These are phyloP conservation scores for Yamadazyma friedrichii DNA, from an alignment of 1,139 yeast species.

Conservation along the genomic window DNA sequence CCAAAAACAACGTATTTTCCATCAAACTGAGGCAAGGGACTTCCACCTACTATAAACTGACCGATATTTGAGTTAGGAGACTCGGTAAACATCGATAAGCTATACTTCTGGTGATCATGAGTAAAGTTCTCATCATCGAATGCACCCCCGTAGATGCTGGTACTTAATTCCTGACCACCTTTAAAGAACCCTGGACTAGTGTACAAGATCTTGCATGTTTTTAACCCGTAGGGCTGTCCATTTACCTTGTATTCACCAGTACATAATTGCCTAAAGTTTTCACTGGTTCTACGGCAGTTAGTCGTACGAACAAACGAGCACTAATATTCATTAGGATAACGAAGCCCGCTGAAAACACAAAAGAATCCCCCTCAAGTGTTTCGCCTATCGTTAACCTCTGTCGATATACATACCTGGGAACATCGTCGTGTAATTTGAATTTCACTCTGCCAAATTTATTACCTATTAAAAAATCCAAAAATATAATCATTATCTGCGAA, in stretches of 20 bases:
- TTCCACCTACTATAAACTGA: conserved; percentile 36
- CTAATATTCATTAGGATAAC: too few species aligned
- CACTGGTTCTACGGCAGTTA: conserved; percentile 36
- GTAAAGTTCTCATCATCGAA: conserved; percentile 41
- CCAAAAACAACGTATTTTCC: conserved; percentile 62
- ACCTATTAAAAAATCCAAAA: conserved; percentile 6
- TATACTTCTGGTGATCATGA: conserved; percentile 32
- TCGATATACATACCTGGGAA: conserved; percentile 42
- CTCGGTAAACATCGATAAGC: conserved; percentile 42
- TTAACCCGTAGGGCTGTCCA: conserved; percentile 37
- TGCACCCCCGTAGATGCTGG: conserved; percentile 28
- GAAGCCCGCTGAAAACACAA: too few species aligned
- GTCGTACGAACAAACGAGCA: conserved; percentile 9
- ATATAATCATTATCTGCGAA: conserved; percentile 3
- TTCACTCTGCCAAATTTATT: conserved; percentile 34
- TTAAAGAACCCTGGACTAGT: conserved; percentile 37
- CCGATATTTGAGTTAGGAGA: conserved; percentile 43
- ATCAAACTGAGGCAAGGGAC: conserved; percentile 37
- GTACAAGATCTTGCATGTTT: conserved; percentile 32
- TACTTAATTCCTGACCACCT: conserved; percentile 39
- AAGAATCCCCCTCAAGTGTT: too few species aligned
- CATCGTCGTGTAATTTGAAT: conserved; percentile 38
- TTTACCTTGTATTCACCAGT: conserved; percentile 48
- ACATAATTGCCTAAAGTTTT: conserved; percentile 55
- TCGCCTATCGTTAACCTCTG: too few species aligned